Evolutionary conservation across 306 rosid species (phyloP).

Genomic region (Inga oerstediana): DNA sequence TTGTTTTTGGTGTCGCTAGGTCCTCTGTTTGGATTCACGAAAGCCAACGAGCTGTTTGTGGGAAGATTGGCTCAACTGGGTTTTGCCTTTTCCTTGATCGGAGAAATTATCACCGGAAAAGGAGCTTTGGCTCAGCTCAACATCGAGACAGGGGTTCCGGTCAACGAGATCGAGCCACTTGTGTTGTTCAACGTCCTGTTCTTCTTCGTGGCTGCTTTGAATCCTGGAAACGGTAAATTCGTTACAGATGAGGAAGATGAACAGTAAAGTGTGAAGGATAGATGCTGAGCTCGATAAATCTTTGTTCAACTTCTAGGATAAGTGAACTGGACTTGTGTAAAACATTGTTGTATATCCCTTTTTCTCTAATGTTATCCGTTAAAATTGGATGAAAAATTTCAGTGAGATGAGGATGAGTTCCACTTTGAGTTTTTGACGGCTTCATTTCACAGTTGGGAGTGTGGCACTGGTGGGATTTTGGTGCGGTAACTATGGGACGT

Average conservation of each 20-base stretch:
- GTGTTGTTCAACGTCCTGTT: slow-evolving; percentile 81
- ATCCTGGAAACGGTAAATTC: slow-evolving; percentile 94
- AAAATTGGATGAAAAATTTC: not conserved
- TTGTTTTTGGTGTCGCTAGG: slow-evolving; percentile 39
- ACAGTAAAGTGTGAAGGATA: slow-evolving; percentile 36
- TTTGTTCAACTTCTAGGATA: slow-evolving; percentile 27
- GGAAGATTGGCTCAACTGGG: slow-evolving; percentile 99
- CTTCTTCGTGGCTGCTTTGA: slow-evolving; percentile 96
- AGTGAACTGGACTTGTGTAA: slow-evolving; percentile 23
- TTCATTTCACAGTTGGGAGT: not conserved
- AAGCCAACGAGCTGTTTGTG: slow-evolving; percentile 88
- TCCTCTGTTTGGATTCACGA: slow-evolving; percentile 94
- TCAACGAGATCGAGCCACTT: slow-evolving; percentile 86
- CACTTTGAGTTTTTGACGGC: not conserved
- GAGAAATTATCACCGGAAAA: slow-evolving; percentile 92
- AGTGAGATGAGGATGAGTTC: not conserved
- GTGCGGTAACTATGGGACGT: not conserved
- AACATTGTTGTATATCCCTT: slow-evolving; percentile 11
- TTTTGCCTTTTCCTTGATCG: slow-evolving; percentile 85
- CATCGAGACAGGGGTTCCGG: slow-evolving; percentile 94
- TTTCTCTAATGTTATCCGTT: not conserved
- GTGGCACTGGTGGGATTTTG: not conserved
- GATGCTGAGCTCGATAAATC: slow-evolving; percentile 27
- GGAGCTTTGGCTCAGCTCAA: slow-evolving; percentile 96
- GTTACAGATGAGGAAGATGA: slow-evolving; percentile 76